Percentiles rank a stretch among this genome's conserved stretches.
Evolutionary conservation across 192 early-diverging fungal genomes (phyloP).

Genomic region (Coemansia sp.): DNA sequence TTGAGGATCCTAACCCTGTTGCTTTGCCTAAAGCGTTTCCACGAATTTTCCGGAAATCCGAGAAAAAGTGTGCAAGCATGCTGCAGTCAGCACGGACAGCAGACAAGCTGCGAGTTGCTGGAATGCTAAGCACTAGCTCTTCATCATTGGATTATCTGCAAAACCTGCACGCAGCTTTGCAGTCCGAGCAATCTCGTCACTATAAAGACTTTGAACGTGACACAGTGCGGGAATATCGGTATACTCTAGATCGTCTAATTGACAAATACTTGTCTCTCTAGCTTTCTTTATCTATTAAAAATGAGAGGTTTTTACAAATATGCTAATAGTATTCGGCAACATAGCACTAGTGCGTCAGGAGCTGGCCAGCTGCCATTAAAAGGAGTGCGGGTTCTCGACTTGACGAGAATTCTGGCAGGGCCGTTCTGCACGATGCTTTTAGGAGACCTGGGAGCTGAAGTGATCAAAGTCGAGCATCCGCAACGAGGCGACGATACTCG

Average conservation of each 20-base stretch:
- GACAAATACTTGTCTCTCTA: constrained; percentile 28
- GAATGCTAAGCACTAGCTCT: constrained; percentile 32
- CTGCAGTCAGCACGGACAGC: no score
- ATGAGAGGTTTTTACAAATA: background rate
- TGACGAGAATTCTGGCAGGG: constrained; percentile 74
- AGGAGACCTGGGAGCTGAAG: constrained; percentile 80
- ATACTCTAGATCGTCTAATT: constrained; percentile 28
- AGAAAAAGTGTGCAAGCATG: constrained; percentile 1
- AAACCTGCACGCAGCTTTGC: constrained; percentile 22
- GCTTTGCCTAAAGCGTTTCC: constrained; percentile 30
- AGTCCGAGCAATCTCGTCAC: constrained; percentile 21
- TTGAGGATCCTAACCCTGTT: background rate
- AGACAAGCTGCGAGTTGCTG: constrained; percentile 17
- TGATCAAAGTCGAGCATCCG: constrained; percentile 90
- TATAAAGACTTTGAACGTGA: constrained; percentile 49
- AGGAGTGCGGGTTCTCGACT: constrained; percentile 67
- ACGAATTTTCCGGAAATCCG: constrained; percentile 16
- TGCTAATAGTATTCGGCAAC: background rate
- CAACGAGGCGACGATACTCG: constrained; percentile 84
- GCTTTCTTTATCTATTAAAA: no score
- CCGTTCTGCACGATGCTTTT: constrained; percentile 78
- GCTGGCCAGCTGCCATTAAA: constrained; percentile 51
- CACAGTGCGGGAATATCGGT: constrained; percentile 20
- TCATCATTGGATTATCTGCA: constrained; percentile 24
- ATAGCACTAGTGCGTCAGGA: background rate